Percentiles rank a stretch among this genome's conserved stretches.
phyloP scores from a whole-genome alignment of 768 basidiomycete genomes.

The Russula sp. region DNA sequence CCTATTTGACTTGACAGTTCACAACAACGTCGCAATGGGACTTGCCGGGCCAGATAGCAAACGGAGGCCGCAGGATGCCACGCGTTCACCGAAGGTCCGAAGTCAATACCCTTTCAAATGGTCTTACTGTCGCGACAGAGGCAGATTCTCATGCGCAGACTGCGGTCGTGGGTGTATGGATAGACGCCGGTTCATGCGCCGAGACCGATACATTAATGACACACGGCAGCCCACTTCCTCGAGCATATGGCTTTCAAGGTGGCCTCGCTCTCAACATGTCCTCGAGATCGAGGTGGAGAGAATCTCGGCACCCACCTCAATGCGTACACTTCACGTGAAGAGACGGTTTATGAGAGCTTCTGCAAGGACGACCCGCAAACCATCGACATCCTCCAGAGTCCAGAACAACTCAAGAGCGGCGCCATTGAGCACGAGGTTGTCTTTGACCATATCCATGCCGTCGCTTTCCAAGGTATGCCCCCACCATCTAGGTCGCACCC shows the following conservation, averaged over 20 bases:
- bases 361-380: conserved; percentile 86
- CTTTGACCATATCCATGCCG: conserved; percentile 95
- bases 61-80: conserved; percentile 49
- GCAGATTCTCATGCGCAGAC: conserved; percentile 79
- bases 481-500: neutral
- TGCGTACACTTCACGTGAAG: conserved; percentile 97
- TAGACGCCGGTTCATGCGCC: conserved; percentile 95
- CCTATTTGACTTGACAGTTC: conserved; percentile 73
- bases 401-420: conserved; percentile 83
- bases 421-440: conserved; percentile 97
- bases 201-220: conserved; percentile 93
- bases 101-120: conserved; percentile 90
- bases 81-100: no score
- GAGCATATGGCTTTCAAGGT: conserved; percentile 98
- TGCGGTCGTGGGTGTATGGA: no score
- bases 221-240: conserved; percentile 98
- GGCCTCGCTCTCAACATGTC: conserved; percentile 77
- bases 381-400: conserved; percentile 95
- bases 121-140: conserved; percentile 93
- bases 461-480: conserved; percentile 89
- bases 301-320: conserved; percentile 96
- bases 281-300: conserved; percentile 98
- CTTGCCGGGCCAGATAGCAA: conserved; percentile 47
- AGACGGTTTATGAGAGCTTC: conserved; percentile 99
- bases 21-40: conserved; percentile 85